These are phyloP conservation scores for Rhizopus delemar DNA, from an alignment of 371 early-diverging fungal genomes.

Conservation along the genomic window DNA sequence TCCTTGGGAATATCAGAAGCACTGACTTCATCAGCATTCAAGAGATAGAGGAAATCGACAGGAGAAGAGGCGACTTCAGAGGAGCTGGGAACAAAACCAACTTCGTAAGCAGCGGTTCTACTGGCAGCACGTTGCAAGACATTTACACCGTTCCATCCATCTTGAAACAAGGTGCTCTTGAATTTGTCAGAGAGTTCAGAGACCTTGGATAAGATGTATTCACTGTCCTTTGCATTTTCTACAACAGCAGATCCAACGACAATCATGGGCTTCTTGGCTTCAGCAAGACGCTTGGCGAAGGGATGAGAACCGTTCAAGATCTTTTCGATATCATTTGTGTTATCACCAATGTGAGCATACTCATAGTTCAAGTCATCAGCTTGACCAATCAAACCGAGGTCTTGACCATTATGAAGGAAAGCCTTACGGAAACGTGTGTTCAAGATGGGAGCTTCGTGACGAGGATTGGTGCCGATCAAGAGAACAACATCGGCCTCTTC, in stretches of 20 bases:
- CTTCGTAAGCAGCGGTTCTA: slow-evolving; percentile 89
- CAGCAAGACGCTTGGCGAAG: slow-evolving; percentile 75
- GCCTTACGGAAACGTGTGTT: slow-evolving; percentile 95
- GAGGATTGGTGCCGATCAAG: slow-evolving; percentile 93
- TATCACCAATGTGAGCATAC: slow-evolving; percentile 80
- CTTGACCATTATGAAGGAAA: slow-evolving; percentile 79
- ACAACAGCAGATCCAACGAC: slow-evolving; percentile 83
- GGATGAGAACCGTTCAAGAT: slow-evolving; percentile 71
- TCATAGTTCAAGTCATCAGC: slow-evolving; percentile 86
- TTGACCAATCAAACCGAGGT: slow-evolving; percentile 83
- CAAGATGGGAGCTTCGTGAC: slow-evolving; percentile 94
- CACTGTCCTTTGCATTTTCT: slow-evolving; percentile 74
- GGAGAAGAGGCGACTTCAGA: slow-evolving; percentile 38
- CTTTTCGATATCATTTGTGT: slow-evolving; percentile 68
- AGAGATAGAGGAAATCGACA: slow-evolving; percentile 85
- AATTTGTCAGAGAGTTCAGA: slow-evolving; percentile 72
- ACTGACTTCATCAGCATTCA: slow-evolving; percentile 88
- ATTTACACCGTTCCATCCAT: slow-evolving; percentile 89
- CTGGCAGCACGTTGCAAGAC: slow-evolving; percentile 88
- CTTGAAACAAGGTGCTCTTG: slow-evolving; percentile 70
- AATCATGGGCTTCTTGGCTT: slow-evolving; percentile 91
- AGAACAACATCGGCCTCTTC: slow-evolving; percentile 93
- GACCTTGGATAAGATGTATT: slow-evolving; percentile 68
- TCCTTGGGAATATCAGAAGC: slow-evolving; percentile 78
- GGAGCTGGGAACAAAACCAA: slow-evolving; percentile 80